Evolutionary conservation across 257 asterid genomes (phyloP).

Genomic region (Petrea volubilis): DNA sequence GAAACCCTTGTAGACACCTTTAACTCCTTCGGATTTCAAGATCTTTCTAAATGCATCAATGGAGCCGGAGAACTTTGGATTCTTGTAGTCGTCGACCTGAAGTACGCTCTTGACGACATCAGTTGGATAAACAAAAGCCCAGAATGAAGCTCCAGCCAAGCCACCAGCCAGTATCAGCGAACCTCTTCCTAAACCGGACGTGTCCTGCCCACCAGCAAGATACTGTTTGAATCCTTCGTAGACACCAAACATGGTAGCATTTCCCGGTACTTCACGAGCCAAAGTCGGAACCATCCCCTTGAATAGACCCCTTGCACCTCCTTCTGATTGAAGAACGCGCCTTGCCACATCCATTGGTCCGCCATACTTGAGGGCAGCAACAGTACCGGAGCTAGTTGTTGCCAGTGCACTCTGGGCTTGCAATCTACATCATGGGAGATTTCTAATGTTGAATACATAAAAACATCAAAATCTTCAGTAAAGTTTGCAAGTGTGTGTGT

Average conservation of each 20-base stretch:
- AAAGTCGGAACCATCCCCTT: slow-evolving; percentile 73
- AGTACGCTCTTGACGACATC: slow-evolving; percentile 81
- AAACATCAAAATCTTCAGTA: background rate
- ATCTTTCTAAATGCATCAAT: slow-evolving; percentile 69
- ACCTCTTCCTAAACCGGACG: slow-evolving; percentile 65
- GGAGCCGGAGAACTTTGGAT: slow-evolving; percentile 69
- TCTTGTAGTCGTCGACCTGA: slow-evolving; percentile 77
- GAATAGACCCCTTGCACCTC: slow-evolving; percentile 71
- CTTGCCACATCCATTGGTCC: slow-evolving; percentile 92
- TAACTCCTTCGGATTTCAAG: slow-evolving; percentile 66
- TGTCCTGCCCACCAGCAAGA: slow-evolving; percentile 71
- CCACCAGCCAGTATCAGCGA: slow-evolving; percentile 75
- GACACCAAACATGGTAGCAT: slow-evolving; percentile 83
- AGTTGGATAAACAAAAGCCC: slow-evolving; percentile 71
- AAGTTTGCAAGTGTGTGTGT: background rate
- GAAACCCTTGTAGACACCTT: slow-evolving; percentile 85
- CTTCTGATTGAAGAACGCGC: slow-evolving; percentile 60
- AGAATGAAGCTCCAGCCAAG: slow-evolving; percentile 74
- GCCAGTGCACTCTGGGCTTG: slow-evolving; percentile 81
- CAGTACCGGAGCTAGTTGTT: slow-evolving; percentile 36
- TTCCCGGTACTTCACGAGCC: slow-evolving; percentile 87
- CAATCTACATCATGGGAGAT: slow-evolving; percentile 44
- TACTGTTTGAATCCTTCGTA: slow-evolving; percentile 73
- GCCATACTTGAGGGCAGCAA: slow-evolving; percentile 56
- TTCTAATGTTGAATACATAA: background rate